phyloP scores from a whole-genome alignment of 1,139 yeast species.

The Sugiyamaella grinbergsii region DNA sequence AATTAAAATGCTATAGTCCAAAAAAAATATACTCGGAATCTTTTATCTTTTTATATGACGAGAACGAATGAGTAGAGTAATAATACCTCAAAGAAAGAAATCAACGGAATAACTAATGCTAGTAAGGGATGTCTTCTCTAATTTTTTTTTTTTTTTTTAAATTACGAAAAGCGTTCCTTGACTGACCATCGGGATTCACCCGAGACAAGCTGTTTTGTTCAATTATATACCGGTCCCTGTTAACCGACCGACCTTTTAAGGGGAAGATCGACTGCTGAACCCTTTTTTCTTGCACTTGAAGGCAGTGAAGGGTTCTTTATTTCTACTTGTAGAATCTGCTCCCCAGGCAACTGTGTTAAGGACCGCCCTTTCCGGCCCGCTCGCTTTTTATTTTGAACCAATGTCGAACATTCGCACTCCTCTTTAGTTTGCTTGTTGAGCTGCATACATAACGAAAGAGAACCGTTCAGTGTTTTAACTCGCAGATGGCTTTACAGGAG shows the following conservation, averaged over 20 bases:
- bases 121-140: too few species aligned
- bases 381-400: background rate
- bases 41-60: too few species aligned
- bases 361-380: background rate
- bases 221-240: background rate
- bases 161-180: too few species aligned
- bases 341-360: background rate
- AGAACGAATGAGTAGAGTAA: background rate
- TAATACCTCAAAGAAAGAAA: background rate
- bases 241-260: background rate
- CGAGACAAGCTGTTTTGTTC: background rate
- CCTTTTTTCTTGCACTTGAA: background rate
- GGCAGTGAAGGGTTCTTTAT: too few species aligned
- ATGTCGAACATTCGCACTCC: background rate
- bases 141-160: too few species aligned
- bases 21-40: too few species aligned
- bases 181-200: background rate
- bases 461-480: background rate
- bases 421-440: background rate
- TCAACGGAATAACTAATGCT: background rate
- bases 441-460: background rate
- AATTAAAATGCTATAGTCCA: too few species aligned
- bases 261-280: conserved; percentile 1
- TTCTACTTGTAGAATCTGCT: background rate
- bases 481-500: background rate